Evolutionary conservation across 164 flowering plant species (phyloP).

Genomic region (Dillenia suffruticosa): DNA sequence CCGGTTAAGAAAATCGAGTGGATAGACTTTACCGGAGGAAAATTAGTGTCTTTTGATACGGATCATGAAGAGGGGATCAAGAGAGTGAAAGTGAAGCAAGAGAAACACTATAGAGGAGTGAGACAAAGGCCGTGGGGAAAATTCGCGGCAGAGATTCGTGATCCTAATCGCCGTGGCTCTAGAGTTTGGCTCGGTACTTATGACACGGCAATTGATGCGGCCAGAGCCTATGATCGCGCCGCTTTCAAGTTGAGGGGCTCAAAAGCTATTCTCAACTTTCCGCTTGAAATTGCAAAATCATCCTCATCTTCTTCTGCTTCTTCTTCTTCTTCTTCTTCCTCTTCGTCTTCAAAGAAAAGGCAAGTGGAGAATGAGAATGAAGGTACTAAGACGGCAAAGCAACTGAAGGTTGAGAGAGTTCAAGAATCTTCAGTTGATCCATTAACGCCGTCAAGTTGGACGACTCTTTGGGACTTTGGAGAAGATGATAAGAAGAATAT

Average conservation of each 20-base stretch:
- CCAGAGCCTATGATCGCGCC: constrained; percentile 41
- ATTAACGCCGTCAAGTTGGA: constrained; percentile 37
- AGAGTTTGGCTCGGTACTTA: constrained; percentile 46
- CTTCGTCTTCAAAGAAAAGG: constrained; percentile 9
- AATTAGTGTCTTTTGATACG: no score
- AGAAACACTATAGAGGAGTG: constrained; percentile 39
- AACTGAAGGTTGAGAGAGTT: no score
- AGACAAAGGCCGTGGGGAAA: constrained; percentile 45
- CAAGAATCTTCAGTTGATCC: constrained; percentile 10
- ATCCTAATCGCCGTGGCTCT: constrained; percentile 29
- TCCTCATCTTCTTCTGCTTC: not conserved
- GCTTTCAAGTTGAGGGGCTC: constrained; percentile 41
- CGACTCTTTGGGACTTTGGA: constrained; percentile 17
- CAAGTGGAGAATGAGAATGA: constrained; percentile 12
- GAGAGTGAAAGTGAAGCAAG: not conserved
- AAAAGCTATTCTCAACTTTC: constrained; percentile 49
- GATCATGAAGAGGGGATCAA: no score
- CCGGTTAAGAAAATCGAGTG: constrained; percentile 11
- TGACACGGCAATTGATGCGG: constrained; percentile 44
- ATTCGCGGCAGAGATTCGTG: constrained; percentile 46
- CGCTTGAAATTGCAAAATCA: constrained; percentile 26
- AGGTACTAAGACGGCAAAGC: not conserved
- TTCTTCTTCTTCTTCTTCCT: not conserved
- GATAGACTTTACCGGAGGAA: not conserved
- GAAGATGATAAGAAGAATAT: constrained; percentile 24